These are phyloP conservation scores for Erysiphe neolycopersici DNA, from an alignment of 2,329 filamentous ascomycete species.

Conservation along the genomic window DNA sequence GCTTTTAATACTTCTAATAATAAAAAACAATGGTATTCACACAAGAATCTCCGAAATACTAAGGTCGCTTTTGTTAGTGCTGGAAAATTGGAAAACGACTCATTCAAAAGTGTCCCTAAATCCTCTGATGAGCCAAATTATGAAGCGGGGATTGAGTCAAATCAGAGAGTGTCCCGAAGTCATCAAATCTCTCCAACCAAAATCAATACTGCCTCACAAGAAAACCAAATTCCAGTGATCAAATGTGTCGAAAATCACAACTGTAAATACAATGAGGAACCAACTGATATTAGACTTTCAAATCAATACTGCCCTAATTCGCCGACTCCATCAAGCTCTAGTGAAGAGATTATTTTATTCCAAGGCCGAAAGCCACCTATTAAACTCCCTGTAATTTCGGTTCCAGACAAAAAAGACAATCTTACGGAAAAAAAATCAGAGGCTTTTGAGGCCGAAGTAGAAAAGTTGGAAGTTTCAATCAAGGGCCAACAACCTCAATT, in stretches of 20 bases:
- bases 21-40: slow-evolving; percentile 16
- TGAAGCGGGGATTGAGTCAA: too few relatives aligned
- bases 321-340: slow-evolving; percentile 26
- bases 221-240: too few relatives aligned
- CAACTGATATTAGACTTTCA: slow-evolving; percentile 11
- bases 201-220: too few relatives aligned
- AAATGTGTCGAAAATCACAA: too few relatives aligned
- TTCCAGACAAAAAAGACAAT: neutral
- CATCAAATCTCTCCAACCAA: too few relatives aligned
- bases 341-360: slow-evolving; percentile 49
- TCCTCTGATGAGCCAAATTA: too few relatives aligned
- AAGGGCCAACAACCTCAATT: neutral
- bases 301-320: slow-evolving; percentile 11
- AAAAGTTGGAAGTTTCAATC: neutral
- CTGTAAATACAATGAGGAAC: slow-evolving; percentile 7
- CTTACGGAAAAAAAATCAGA: neutral
- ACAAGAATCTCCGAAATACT: slow-evolving; percentile 25
- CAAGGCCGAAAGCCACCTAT: slow-evolving; percentile 20
- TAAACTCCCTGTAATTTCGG: neutral
- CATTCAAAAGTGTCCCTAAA: neutral
- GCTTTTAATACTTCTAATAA: neutral
- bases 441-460: neutral
- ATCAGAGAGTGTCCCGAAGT: too few relatives aligned
- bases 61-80: slow-evolving; percentile 33
- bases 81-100: slow-evolving; percentile 17